A percentile compares a stretch with the other conserved stretches of the same genome.
Evolutionary conservation across 2,329 filamentous ascomycete genomes (phyloP).

Genomic region (Calycina marina): DNA sequence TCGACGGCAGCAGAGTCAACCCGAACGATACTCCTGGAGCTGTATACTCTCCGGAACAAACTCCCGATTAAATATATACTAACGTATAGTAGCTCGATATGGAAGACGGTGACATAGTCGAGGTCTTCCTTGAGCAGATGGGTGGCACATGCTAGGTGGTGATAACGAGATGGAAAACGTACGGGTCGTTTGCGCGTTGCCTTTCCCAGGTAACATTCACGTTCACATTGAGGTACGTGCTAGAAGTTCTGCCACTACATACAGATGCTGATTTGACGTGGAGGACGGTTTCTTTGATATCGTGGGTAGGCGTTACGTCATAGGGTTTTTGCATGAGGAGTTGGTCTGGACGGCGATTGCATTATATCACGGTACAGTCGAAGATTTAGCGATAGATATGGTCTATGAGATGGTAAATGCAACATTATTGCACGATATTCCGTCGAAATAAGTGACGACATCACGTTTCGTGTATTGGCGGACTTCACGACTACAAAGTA

Average conservation of each 20-base stretch:
- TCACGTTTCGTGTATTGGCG: too few relatives aligned
- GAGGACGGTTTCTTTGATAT: neutral
- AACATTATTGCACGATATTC: too few relatives aligned
- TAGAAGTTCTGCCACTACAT: neutral
- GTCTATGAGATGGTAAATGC: too few relatives aligned
- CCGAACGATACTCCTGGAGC: neutral
- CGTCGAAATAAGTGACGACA: too few relatives aligned
- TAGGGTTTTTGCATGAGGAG: too few relatives aligned
- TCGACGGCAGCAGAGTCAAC: neutral
- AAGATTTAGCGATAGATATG: too few relatives aligned
- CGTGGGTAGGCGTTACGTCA: neutral
- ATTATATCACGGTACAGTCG: too few relatives aligned
- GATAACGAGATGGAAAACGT: too few relatives aligned
- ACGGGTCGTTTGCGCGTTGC: too few relatives aligned
- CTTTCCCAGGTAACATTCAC: neutral
- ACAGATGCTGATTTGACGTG: neutral
- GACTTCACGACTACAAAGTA: too few relatives aligned
- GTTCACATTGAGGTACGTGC: neutral
- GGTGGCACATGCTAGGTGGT: too few relatives aligned
- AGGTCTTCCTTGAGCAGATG: neutral
- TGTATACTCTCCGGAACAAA: neutral
- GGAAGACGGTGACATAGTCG: neutral
- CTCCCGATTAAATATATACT: neutral
- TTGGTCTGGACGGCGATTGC: too few relatives aligned
- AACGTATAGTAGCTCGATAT: neutral